phyloP scores from a whole-genome alignment of 441 rosid species.

The Iberis amara region DNA sequence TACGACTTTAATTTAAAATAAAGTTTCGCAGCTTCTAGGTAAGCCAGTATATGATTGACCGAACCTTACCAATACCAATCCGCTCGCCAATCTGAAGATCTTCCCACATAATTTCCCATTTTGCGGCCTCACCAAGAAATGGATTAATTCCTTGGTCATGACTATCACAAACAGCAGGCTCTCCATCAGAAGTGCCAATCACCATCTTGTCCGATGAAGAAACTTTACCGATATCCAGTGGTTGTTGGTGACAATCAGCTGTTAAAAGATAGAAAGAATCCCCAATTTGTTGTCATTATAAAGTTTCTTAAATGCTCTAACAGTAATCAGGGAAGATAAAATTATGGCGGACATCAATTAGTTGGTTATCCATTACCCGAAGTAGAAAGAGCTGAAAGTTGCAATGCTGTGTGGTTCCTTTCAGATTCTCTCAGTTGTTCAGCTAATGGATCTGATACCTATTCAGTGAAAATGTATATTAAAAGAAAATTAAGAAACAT shows the following conservation, averaged over 20 bases:
- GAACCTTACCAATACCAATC: slow-evolving; percentile 83
- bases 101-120: slow-evolving; percentile 94
- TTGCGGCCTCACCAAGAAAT: slow-evolving; percentile 71
- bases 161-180: slow-evolving; percentile 36
- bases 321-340: not conserved
- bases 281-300: slow-evolving; percentile 27
- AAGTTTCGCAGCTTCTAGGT: not conserved
- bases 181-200: slow-evolving; percentile 29
- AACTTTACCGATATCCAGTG: slow-evolving; percentile 32
- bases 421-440: slow-evolving; percentile 44
- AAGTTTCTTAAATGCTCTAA: slow-evolving; percentile 5
- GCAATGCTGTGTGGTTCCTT: slow-evolving; percentile 29
- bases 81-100: slow-evolving; percentile 96
- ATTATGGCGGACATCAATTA: slow-evolving; percentile 25
- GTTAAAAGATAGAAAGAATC: slow-evolving; percentile 30
- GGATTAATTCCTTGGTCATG: slow-evolving; percentile 54
- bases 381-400: slow-evolving; percentile 34
- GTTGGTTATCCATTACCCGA: slow-evolving; percentile 34
- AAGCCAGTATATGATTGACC: slow-evolving; percentile 9
- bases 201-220: slow-evolving; percentile 38
- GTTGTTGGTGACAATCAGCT: slow-evolving; percentile 40
- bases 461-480: slow-evolving; percentile 29
- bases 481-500: slow-evolving; percentile 20
- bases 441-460: slow-evolving; percentile 28
- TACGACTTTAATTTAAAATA: slow-evolving; percentile 2